Evolutionary conservation across 2,329 filamentous ascomycete species (phyloP).

Genomic region (Colletotrichum sp.): DNA sequence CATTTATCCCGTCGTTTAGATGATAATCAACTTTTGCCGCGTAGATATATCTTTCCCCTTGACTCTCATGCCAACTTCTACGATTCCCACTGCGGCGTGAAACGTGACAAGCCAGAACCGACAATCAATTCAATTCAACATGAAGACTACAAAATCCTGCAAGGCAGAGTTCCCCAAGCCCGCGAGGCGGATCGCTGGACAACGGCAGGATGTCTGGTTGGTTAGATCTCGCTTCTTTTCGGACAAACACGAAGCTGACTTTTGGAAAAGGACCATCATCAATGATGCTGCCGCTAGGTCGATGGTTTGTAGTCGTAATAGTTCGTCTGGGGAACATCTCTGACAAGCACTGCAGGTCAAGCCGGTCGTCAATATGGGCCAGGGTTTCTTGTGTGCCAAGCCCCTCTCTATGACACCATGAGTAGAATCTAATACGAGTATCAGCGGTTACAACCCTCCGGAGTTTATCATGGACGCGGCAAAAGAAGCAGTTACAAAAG

Average conservation of each 20-base stretch:
- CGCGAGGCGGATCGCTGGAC: constrained; percentile 53
- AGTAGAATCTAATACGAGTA: too few relatives aligned
- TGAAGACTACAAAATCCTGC: too few relatives aligned
- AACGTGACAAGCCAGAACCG: too few relatives aligned
- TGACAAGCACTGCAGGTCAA: constrained; percentile 64
- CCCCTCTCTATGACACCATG: too few relatives aligned
- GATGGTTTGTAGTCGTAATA: constrained; percentile 58
- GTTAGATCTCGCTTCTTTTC: constrained; percentile 12
- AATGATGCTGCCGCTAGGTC: constrained; percentile 47
- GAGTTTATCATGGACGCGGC: constrained; percentile 90
- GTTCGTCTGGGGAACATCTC: constrained; percentile 49
- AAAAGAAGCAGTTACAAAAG: constrained; percentile 84
- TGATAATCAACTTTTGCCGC: too few relatives aligned
- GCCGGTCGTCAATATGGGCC: constrained; percentile 70
- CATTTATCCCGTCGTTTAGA: too few relatives aligned
- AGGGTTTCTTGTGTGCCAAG: constrained; percentile 65
- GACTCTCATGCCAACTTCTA: too few relatives aligned
- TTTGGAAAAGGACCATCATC: not conserved
- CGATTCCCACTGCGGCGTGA: too few relatives aligned
- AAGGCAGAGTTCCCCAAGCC: constrained; percentile 36
- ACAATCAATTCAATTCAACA: too few relatives aligned
- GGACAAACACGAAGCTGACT: too few relatives aligned
- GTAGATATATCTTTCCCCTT: too few relatives aligned
- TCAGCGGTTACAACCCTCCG: constrained; percentile 85
- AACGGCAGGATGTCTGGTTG: constrained; percentile 59